phyloP scores from a whole-genome alignment of 2,329 filamentous ascomycete genomes.

The Cadophora gregata region DNA sequence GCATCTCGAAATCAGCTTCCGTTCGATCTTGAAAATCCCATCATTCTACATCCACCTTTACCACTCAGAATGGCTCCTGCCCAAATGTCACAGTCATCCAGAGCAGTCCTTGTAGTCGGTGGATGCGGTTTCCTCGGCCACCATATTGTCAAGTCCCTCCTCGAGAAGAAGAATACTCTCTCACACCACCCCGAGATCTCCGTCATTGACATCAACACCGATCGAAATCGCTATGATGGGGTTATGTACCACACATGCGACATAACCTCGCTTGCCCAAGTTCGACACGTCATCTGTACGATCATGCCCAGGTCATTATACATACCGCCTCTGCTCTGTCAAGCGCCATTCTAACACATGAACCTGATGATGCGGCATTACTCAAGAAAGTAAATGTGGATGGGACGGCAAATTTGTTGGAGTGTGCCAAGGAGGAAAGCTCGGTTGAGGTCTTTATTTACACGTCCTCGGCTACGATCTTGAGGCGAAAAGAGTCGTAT shows the following conservation, averaged over 20 bases:
- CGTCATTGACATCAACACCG: conserved; percentile 15
- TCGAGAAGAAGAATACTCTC: not conserved
- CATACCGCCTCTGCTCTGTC: conserved; percentile 20
- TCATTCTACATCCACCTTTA: not conserved
- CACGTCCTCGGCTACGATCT: conserved; percentile 13
- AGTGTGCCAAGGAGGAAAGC: not conserved
- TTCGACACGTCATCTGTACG: conserved; percentile 5
- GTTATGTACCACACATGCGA: conserved; percentile 9
- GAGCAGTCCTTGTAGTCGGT: conserved; percentile 14
- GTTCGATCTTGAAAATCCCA: not conserved
- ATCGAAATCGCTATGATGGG: not conserved
- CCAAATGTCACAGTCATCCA: not conserved
- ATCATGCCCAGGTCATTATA: conserved; percentile 23
- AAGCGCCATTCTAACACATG: not conserved
- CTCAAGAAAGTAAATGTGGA: conserved; percentile 13
- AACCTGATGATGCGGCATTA: conserved; percentile 3
- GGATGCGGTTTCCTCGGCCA: conserved; percentile 24
- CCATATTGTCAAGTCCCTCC: conserved; percentile 21
- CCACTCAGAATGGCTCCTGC: not conserved
- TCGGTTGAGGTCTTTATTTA: conserved; percentile 11
- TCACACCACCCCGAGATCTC: conserved; percentile 1
- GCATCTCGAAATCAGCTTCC: not conserved
- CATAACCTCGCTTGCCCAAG: conserved; percentile 10
- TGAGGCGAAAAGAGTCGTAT: not conserved
- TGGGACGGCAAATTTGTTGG: conserved; percentile 3